Evolutionary conservation across 1,284 basidiomycete genomes (phyloP).

Genomic region (Ceratobasidium sp.): DNA sequence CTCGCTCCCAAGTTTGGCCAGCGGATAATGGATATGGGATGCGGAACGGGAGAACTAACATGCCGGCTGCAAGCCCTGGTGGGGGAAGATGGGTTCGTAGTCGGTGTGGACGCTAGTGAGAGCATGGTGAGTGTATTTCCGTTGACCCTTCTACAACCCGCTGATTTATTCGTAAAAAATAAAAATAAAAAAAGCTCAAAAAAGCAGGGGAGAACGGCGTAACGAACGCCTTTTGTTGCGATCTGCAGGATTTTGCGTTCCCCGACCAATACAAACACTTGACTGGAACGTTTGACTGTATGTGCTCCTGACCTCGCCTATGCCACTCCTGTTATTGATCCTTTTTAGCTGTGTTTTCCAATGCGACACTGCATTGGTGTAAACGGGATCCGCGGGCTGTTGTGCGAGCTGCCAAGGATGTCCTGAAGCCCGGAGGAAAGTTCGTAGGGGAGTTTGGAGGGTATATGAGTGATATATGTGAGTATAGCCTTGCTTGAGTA

Average conservation of each 20-base stretch:
- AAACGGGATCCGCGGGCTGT: conserved; percentile 72
- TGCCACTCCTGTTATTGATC: background rate
- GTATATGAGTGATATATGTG: conserved; percentile 69
- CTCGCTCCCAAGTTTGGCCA: conserved; percentile 68
- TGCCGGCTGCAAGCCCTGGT: conserved; percentile 61
- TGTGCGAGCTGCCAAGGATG: conserved; percentile 60
- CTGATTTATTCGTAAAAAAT: background rate
- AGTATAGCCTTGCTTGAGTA: conserved; percentile 37
- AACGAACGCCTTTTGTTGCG: conserved; percentile 55
- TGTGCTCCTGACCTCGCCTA: background rate
- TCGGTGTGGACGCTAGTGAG: conserved; percentile 71
- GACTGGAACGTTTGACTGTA: background rate
- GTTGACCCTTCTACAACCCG: background rate
- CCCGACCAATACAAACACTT: conserved; percentile 53
- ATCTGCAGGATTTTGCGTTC: conserved; percentile 58
- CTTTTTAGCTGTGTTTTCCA: conserved; percentile 66
- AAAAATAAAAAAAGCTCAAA: conserved; percentile 54
- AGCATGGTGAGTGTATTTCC: conserved; percentile 64
- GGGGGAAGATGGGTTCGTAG: conserved; percentile 59
- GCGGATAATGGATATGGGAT: conserved; percentile 77
- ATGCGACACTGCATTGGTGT: conserved; percentile 84
- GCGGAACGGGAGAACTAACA: conserved; percentile 80
- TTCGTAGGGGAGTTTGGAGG: conserved; percentile 81
- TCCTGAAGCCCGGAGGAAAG: conserved; percentile 71
- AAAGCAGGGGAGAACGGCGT: conserved; percentile 61